Conservation (phyloP, 192 early-diverging fungal species). For the Geranomyces variabilis region DNA sequence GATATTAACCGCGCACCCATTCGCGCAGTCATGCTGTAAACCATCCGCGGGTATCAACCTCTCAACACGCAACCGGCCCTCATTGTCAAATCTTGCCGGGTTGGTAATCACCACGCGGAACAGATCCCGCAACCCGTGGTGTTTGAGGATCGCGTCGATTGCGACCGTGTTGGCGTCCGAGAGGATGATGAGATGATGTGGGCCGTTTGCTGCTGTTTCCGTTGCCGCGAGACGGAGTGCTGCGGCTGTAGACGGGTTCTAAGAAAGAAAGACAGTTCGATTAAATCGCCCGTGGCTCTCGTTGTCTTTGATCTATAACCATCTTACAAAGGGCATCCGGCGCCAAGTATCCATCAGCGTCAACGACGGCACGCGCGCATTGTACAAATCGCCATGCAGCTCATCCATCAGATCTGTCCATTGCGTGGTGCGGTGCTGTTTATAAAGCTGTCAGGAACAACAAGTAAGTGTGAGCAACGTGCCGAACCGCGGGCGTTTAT, state of each 20-base stretch:
- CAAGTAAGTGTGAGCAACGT: too few relatives aligned
- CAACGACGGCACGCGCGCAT: background rate
- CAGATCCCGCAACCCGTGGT: constrained; percentile 48
- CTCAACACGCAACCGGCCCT: constrained; percentile 46
- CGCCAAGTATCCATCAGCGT: constrained; percentile 31
- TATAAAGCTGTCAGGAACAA: constrained; percentile 19
- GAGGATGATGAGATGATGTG: constrained; percentile 57
- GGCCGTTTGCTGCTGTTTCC: constrained; percentile 22
- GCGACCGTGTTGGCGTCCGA: constrained; percentile 68
- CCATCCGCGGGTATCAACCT: constrained; percentile 40
- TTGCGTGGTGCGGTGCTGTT: constrained; percentile 36
- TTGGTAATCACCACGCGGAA: constrained; percentile 62
- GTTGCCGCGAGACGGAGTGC: constrained; percentile 48
- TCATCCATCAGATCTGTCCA: constrained; percentile 70
- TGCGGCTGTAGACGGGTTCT: constrained; percentile 44
- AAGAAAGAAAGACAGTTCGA: constrained; percentile 5
- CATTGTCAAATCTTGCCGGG: constrained; percentile 50
- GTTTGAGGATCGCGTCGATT: constrained; percentile 64
- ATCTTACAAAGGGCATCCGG: constrained; percentile 17
- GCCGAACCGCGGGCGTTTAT: too few relatives aligned
- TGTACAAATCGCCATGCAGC: constrained; percentile 22
- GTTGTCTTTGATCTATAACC: background rate
- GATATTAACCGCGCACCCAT: constrained; percentile 60
- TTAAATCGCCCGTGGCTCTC: background rate
- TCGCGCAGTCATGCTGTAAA: constrained; percentile 51